A percentile compares a stretch with the other conserved stretches of the same genome.
These are phyloP conservation scores for Suillus plorans DNA, from an alignment of 768 basidiomycete species.

Conservation along the genomic window DNA sequence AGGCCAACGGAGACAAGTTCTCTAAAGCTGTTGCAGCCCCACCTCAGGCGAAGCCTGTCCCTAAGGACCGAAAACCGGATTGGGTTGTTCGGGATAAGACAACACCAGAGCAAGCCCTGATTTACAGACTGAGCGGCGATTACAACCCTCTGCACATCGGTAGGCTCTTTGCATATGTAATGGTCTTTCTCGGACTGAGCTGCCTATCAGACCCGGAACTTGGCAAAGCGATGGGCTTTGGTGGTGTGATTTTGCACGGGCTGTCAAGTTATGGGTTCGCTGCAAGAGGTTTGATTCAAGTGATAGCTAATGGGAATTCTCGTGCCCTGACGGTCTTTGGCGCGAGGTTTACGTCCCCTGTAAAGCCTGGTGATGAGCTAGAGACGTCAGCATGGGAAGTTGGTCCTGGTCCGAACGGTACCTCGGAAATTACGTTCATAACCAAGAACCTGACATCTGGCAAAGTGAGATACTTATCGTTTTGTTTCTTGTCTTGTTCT, in stretches of 20 bases:
- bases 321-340: conserved; percentile 66
- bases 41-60: conserved; percentile 59
- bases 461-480: conserved; percentile 41
- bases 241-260: conserved; percentile 84
- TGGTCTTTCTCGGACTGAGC: not conserved
- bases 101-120: conserved; percentile 61
- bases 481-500: conserved; percentile 4
- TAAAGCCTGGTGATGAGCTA: conserved; percentile 78
- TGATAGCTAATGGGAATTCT: conserved; percentile 60
- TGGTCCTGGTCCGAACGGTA: conserved; percentile 60
- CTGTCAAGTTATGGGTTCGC: conserved; percentile 81
- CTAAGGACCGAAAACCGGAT: conserved; percentile 60
- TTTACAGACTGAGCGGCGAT: conserved; percentile 76
- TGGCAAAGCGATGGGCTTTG: conserved; percentile 75
- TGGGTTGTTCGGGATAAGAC: conserved; percentile 63
- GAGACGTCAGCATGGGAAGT: conserved; percentile 82
- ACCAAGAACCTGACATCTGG: conserved; percentile 60
- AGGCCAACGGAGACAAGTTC: conserved; percentile 61
- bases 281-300: conserved; percentile 70
- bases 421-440: conserved; percentile 57
- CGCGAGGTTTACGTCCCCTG: conserved; percentile 78
- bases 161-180: conserved; percentile 23
- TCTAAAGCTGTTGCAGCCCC: conserved; percentile 59
- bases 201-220: conserved; percentile 60
- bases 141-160: conserved; percentile 80